Percentiles rank a stretch among this genome's conserved stretches.
These are phyloP conservation scores for Ganoderma multipileum DNA, from an alignment of 1,284 basidiomycete species.

Conservation along the genomic window DNA sequence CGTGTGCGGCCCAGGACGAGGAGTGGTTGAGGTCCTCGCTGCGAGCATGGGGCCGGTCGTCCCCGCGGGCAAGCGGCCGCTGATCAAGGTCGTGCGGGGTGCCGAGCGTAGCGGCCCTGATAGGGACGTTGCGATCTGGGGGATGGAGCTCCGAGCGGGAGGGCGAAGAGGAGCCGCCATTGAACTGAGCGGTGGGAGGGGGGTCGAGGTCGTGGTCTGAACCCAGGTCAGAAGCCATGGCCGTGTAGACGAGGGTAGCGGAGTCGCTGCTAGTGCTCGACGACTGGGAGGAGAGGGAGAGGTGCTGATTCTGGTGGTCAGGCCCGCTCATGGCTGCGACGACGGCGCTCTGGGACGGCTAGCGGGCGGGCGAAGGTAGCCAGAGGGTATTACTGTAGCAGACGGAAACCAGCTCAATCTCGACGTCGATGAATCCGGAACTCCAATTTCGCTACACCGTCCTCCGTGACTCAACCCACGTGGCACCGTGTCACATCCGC, in stretches of 20 bases:
- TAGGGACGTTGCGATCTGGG: conserved; percentile 59
- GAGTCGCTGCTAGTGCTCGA: conserved; percentile 35
- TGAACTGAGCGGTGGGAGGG: conserved; percentile 30
- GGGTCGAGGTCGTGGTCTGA: conserved; percentile 31
- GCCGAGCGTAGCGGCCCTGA: conserved; percentile 65
- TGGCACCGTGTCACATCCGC: conserved; percentile 20
- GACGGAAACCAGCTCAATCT: conserved; percentile 25
- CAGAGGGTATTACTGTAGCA: conserved; percentile 23
- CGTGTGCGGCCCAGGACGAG: conserved; percentile 35
- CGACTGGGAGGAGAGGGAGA: conserved; percentile 33
- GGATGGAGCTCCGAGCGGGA: conserved; percentile 41
- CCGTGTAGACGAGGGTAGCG: conserved; percentile 43
- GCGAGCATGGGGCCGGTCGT: conserved; percentile 55
- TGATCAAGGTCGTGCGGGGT: conserved; percentile 60
- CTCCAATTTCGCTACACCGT: conserved; percentile 28
- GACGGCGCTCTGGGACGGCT: conserved; percentile 21
- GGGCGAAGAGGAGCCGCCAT: conserved; percentile 33
- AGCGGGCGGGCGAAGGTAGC: conserved; percentile 20
- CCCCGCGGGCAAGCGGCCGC: conserved; percentile 46
- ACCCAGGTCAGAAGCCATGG: conserved; percentile 32
- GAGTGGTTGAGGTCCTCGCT: conserved; percentile 78
- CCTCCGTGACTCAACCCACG: conserved; percentile 15
- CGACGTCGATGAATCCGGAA: conserved; percentile 23
- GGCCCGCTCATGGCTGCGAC: conserved; percentile 36
- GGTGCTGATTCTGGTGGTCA: conserved; percentile 38